Base-by-base conservation (phyloP, 2,329 filamentous ascomycete genomes). In the Cryoendolithus antarcticus region DNA sequence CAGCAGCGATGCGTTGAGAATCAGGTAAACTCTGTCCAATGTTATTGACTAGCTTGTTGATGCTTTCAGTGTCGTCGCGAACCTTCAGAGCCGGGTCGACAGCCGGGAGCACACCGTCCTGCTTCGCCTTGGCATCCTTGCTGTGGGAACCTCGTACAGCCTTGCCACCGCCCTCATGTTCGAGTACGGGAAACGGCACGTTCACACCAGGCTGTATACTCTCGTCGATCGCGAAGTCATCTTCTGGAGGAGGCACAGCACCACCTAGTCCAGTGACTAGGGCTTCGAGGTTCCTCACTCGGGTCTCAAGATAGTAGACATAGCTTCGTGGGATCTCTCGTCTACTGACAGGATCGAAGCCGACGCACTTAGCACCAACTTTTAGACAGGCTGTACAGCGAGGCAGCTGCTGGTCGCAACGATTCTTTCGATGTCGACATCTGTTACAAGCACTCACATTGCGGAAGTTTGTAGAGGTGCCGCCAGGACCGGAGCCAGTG, bases 291-390 rank as follows among this genome's bases (percentile, higher is more conserved):
- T 91, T 84, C 44, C 79, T 74, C 39, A 95, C 76, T 43, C 89
- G 74, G 21, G 82, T 84, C 61, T 96, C 89, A 43, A 96, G 78
- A 58, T 94, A 96, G 63, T 83, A 94, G 35, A 96, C 86, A 66
- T 96, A 96, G 61, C 82, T 85, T 46, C 52, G 45, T 36, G 89
- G 89, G 42, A 96, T 94, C 63, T 95, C 86, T 56, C 84, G 80
- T 70, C 95, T 95, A 15, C 86, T 93, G 56, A 95, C 94, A 28
- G 89, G 88, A 58, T 96, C 89, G 61, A 94, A 95, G 46, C 89
- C 89, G 37, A 95, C 86, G 60, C 91, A 96, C 49, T 83, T 80
- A 34, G 93, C 84, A 42, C 75, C 74, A 10, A 84, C 88, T 65
- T 95, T 95, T 59, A 88, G 85, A 63, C 89, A 96, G 50, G 84